Evolutionary conservation across 2,329 filamentous ascomycete species (phyloP).

Genomic region (Pezicula neosporulosa): DNA sequence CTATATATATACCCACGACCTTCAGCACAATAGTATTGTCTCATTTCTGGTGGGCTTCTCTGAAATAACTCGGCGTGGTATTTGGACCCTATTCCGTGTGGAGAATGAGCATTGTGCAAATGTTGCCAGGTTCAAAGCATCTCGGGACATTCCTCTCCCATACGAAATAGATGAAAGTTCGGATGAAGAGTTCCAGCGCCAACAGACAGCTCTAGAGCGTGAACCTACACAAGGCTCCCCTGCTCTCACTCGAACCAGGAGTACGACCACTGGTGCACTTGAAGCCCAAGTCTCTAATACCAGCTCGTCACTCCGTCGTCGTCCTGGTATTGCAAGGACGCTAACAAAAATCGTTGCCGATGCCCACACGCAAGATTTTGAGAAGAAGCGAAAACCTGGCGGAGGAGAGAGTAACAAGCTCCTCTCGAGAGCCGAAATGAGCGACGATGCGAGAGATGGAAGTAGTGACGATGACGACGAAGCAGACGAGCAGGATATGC

Average conservation of each 20-base stretch:
- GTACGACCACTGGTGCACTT: conserved; percentile 14
- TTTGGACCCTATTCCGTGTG: conserved; percentile 91
- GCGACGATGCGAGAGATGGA: conserved; percentile 13
- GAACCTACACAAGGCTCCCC: conserved; percentile 13
- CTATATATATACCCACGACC: conserved; percentile 55
- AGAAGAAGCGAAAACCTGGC: conserved; percentile 60
- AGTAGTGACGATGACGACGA: conserved; percentile 14
- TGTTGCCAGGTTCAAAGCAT: conserved; percentile 85
- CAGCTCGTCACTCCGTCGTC: conserved; percentile 8
- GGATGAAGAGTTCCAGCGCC: conserved; percentile 10
- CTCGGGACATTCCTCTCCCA: conserved; percentile 80
- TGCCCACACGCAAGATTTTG: conserved; percentile 89
- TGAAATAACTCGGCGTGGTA: conserved; percentile 79
- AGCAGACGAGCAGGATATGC: conserved; percentile 18
- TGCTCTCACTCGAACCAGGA: conserved; percentile 14
- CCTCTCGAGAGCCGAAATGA: conserved; percentile 7
- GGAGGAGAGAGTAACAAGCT: conserved; percentile 6
- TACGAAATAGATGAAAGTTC: conserved; percentile 43
- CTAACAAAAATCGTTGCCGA: conserved; percentile 70
- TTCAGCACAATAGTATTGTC: conserved; percentile 78
- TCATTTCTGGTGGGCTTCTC: conserved; percentile 76
- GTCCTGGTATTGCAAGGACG: conserved; percentile 13
- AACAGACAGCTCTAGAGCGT: not conserved
- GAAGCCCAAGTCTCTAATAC: conserved; percentile 14
- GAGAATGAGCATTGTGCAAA: conserved; percentile 98